These are phyloP conservation scores for Lasiosphaeria ovina DNA, from an alignment of 495 filamentous ascomycete genomes.

Conservation along the genomic window DNA sequence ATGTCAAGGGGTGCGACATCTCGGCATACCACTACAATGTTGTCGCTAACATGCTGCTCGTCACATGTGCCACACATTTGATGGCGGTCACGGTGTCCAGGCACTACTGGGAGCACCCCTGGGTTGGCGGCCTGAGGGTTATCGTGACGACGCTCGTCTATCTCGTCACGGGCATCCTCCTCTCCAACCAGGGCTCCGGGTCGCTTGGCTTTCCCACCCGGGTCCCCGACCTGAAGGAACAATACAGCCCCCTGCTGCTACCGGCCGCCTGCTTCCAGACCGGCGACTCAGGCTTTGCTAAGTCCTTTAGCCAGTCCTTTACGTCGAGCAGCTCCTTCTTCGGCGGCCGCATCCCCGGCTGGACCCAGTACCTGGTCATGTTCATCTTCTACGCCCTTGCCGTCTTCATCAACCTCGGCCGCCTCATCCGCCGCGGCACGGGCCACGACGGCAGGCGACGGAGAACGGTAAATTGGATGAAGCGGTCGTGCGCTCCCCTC, in stretches of 20 bases:
- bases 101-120: constrained; percentile 35
- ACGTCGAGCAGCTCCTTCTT: constrained; percentile 9
- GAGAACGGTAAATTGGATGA: constrained; percentile 6
- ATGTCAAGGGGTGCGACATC: constrained; percentile 35
- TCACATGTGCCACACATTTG: constrained; percentile 41
- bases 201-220: constrained; percentile 23
- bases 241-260: constrained; percentile 28
- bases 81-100: constrained; percentile 34
- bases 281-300: constrained; percentile 10
- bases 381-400: constrained; percentile 29
- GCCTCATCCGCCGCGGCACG: constrained; percentile 24
- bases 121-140: constrained; percentile 27
- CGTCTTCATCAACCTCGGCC: constrained; percentile 25
- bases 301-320: neutral
- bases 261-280: constrained; percentile 32
- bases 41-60: constrained; percentile 39
- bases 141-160: constrained; percentile 24
- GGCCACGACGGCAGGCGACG: constrained; percentile 19
- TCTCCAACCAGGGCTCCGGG: constrained; percentile 26
- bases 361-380: constrained; percentile 30
- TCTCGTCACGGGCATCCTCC: constrained; percentile 30
- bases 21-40: constrained; percentile 44
- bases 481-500: neutral
- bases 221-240: constrained; percentile 18
- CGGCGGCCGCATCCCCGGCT: constrained; percentile 24